These are phyloP conservation scores for Silene vulgaris DNA, from an alignment of 179 eudicot species.

Conservation along the genomic window DNA sequence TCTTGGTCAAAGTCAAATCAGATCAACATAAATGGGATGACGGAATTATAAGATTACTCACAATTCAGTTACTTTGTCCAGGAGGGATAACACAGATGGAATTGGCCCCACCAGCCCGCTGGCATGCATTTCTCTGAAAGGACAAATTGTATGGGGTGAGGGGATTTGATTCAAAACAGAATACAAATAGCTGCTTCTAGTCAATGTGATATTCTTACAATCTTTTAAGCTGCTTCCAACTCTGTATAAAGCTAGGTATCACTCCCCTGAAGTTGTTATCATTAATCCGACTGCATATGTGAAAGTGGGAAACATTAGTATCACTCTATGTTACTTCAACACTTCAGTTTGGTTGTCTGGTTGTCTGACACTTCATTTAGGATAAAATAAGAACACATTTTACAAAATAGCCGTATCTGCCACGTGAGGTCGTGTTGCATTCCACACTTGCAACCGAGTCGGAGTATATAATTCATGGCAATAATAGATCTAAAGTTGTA, in stretches of 20 bases:
- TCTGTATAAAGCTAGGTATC: conserved; percentile 56
- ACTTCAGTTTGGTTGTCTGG: background rate
- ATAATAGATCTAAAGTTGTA: background rate
- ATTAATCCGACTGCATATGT: conserved; percentile 58
- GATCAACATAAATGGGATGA: background rate
- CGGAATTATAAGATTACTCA: conserved; percentile 26
- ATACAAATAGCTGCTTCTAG: conserved; percentile 11
- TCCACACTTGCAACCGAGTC: too few species aligned
- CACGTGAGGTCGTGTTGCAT: background rate
- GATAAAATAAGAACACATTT: background rate
- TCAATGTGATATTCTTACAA: conserved; percentile 44
- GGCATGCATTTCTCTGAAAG: conserved; percentile 59
- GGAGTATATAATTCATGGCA: background rate
- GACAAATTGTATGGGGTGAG: conserved; percentile 8
- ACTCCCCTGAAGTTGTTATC: conserved; percentile 61
- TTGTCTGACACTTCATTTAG: background rate
- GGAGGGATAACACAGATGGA: conserved; percentile 48
- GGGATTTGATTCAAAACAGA: background rate
- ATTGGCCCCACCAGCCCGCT: conserved; percentile 70
- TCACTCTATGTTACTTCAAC: background rate
- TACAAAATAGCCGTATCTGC: background rate
- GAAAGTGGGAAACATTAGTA: conserved; percentile 4
- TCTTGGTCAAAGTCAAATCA: background rate
- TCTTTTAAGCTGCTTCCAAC: conserved; percentile 53
- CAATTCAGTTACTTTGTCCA: conserved; percentile 39